These are phyloP conservation scores for Grosmannia penicillata DNA, from an alignment of 2,329 filamentous ascomycete genomes.

Conservation along the genomic window DNA sequence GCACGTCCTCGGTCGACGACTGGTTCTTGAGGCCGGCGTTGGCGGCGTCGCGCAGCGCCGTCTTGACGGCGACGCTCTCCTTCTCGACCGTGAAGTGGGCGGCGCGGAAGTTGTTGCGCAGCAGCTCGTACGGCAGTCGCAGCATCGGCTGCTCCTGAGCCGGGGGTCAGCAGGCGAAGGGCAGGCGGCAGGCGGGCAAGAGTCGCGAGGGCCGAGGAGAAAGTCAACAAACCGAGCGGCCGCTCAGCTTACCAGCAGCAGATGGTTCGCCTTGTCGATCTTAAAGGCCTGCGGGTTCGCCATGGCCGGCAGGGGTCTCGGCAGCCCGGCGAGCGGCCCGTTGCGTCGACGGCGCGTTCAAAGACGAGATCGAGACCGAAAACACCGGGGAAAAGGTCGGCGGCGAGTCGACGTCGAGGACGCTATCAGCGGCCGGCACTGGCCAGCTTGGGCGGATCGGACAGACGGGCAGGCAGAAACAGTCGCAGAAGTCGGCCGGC, in stretches of 20 bases:
- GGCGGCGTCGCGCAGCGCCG: constrained; percentile 46
- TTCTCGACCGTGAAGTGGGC: constrained; percentile 65
- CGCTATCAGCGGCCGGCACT: no score
- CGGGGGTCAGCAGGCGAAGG: background rate
- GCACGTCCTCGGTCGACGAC: constrained; percentile 53
- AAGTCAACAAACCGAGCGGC: background rate
- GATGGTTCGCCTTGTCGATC: constrained; percentile 60
- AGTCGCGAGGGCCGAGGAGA: background rate
- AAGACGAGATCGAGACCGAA: no score
- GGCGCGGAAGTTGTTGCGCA: constrained; percentile 85
- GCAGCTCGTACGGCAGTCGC: constrained; percentile 80
- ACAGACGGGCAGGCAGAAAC: no score
- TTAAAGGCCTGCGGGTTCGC: constrained; percentile 47
- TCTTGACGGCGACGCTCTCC: constrained; percentile 48
- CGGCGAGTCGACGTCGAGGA: no score
- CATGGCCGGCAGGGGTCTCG: no score
- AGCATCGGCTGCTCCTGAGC: constrained; percentile 81
- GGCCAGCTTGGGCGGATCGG: no score
- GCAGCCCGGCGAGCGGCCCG: no score
- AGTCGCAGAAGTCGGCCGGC: no score
- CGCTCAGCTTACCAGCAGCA: constrained; percentile 55
- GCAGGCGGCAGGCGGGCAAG: no score
- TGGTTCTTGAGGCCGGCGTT: constrained; percentile 50
- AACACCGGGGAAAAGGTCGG: no score
- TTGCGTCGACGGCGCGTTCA: no score